Conservation (phyloP, 2,329 filamentous ascomycete genomes). For the Exophiala calicioides region DNA sequence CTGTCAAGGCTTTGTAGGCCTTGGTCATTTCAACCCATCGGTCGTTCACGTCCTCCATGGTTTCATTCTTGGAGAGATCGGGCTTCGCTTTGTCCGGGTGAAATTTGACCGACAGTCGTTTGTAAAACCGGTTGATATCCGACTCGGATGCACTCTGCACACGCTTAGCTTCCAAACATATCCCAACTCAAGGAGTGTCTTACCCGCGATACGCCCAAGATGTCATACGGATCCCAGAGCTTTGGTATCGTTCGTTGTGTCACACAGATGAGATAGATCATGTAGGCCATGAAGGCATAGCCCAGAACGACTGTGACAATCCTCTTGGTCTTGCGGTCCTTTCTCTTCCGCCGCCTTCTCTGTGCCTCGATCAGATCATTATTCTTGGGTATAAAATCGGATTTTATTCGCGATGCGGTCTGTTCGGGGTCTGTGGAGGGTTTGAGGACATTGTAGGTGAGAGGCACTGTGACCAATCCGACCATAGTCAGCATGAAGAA, state of each 20-base stretch:
- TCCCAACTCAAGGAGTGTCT: slow-evolving; percentile 31
- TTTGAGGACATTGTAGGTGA: slow-evolving; percentile 85
- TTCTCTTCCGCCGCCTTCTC: slow-evolving; percentile 83
- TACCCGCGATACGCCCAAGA: slow-evolving; percentile 82
- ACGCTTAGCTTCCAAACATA: not conserved
- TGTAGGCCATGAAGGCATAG: slow-evolving; percentile 82
- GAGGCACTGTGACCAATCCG: slow-evolving; percentile 81
- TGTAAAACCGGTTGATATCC: slow-evolving; percentile 89
- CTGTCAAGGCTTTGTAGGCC: slow-evolving; percentile 95
- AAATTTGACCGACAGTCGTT: slow-evolving; percentile 76
- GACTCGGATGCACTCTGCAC: slow-evolving; percentile 71
- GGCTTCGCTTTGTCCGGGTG: slow-evolving; percentile 92
- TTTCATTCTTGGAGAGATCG: slow-evolving; percentile 85
- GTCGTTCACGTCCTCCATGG: slow-evolving; percentile 77
- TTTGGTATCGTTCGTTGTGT: slow-evolving; percentile 71
- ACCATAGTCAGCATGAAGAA: slow-evolving; percentile 95
- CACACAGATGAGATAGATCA: slow-evolving; percentile 85
- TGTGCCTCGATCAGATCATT: slow-evolving; percentile 78
- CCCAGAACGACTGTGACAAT: slow-evolving; percentile 73
- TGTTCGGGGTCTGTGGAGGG: slow-evolving; percentile 68
- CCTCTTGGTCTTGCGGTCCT: slow-evolving; percentile 85
- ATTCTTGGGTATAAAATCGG: slow-evolving; percentile 79
- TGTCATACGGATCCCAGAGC: slow-evolving; percentile 96
- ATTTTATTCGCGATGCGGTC: slow-evolving; percentile 78
- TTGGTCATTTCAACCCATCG: slow-evolving; percentile 94